Evolutionary conservation across 2,329 filamentous ascomycete species (phyloP), one percentile per base, ranked within the genome.

Genomic region (Trichoderma oligosporum): DNA sequence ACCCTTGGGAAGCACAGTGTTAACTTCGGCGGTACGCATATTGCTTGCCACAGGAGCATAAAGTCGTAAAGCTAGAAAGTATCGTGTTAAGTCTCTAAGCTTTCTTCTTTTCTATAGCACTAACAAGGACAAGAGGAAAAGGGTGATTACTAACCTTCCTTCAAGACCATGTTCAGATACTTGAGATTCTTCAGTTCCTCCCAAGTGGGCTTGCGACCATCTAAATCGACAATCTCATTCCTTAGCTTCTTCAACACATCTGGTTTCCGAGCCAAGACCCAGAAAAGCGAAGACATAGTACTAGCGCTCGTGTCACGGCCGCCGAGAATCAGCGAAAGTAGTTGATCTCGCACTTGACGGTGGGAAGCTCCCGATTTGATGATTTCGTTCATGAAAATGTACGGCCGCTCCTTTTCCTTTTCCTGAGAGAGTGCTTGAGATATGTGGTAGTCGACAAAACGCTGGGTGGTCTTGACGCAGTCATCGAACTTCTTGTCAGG

Each of bases 111-210:
- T 2, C 20, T 38, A 33, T 20, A 33, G 9, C 5, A 27, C 2
- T 11, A 20, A 29, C 11, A 24, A 25, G 18, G 9, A 14, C 4
- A 18, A 27, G 9, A 11, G 12, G 36, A 35, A 44, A 27, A 45
- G n/a, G 41, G 20, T n/a, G n/a, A 14, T 9, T 25, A 64, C 68
- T 44, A 52, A 72, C 74, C 66, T 61, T 79, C 77, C 57, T 74
- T 84, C 54, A 87, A 62, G 12, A 82, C 76, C 68, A 76, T 81
- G 66, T 81, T 81, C 12, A 87, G 69, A 59, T 86, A 86, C 59
- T 76, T 81, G 68, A 86, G 72, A 11, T 76, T 73, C 61, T 77
- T 79, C 54, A 87, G 66, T 58, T 82, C 74, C 62, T 85, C 81
- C 71, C 82, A 87, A 0, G 74, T 75, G 2, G 83, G 83, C 57